Evolutionary conservation across 768 basidiomycete genomes (phyloP).

Genomic region (Lepiota subincarnata): DNA sequence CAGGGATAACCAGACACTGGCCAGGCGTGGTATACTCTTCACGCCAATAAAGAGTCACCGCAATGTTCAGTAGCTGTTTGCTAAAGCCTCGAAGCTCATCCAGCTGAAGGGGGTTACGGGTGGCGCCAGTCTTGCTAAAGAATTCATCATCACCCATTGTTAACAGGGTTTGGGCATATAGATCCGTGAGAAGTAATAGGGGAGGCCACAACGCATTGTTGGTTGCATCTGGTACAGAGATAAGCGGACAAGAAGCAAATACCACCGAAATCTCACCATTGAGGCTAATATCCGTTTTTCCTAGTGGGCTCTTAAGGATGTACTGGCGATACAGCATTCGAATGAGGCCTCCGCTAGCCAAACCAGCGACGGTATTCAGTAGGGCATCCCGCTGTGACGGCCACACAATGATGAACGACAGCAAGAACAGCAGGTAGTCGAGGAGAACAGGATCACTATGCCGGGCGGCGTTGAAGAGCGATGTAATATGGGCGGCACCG

Average conservation of each 20-base stretch:
- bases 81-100: constrained; percentile 80
- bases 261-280: no score
- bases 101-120: constrained; percentile 73
- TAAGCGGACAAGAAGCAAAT: no score
- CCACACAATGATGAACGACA: constrained; percentile 58
- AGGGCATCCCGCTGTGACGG: constrained; percentile 53
- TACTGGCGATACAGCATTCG: constrained; percentile 71
- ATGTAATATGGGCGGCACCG: constrained; percentile 46
- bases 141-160: constrained; percentile 98
- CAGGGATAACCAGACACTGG: constrained; percentile 14
- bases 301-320: constrained; percentile 58
- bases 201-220: constrained; percentile 55
- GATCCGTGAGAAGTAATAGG: constrained; percentile 71
- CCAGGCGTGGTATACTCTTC: constrained; percentile 31
- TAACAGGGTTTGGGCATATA: constrained; percentile 80
- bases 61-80: constrained; percentile 77
- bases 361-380: constrained; percentile 47
- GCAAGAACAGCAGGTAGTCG: constrained; percentile 53
- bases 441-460: constrained; percentile 34
- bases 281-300: constrained; percentile 36
- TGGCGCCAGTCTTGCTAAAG: constrained; percentile 44
- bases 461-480: constrained; percentile 46
- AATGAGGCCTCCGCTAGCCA: constrained; percentile 56
- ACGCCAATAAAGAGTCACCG: constrained; percentile 63
- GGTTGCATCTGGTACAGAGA: constrained; percentile 6